A percentile compares a stretch with the other conserved stretches of the same genome.
These are phyloP conservation scores for Apiotrichum porosum DNA, from an alignment of 1,284 basidiomycete genomes.

Conservation along the genomic window DNA sequence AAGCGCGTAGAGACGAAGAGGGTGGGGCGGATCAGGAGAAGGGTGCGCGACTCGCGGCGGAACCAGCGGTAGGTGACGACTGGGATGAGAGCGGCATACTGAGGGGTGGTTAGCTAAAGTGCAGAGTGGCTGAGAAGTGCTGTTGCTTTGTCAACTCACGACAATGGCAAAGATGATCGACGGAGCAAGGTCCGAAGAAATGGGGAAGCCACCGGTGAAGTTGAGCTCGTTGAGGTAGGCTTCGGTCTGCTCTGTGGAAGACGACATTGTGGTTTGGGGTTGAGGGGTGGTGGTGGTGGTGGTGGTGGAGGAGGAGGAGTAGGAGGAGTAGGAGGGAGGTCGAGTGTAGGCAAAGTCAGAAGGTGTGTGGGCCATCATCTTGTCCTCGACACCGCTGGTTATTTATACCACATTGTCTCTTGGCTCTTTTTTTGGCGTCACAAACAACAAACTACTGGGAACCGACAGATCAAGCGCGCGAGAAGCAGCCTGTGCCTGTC, in stretches of 20 bases:
- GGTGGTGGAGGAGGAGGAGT: not conserved
- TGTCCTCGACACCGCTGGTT: too few relatives aligned
- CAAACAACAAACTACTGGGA: too few relatives aligned
- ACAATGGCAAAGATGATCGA: conserved; percentile 30
- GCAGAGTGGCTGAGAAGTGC: not conserved
- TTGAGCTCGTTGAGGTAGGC: conserved; percentile 19
- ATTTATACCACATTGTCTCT: too few relatives aligned
- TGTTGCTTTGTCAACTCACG: conserved; percentile 22
- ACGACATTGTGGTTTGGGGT: too few relatives aligned
- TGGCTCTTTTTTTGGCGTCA: too few relatives aligned
- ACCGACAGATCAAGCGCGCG: too few relatives aligned
- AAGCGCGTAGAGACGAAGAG: conserved; percentile 26
- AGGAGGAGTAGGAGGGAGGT: not conserved
- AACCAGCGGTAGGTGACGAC: conserved; percentile 22
- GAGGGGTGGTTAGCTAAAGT: not conserved
- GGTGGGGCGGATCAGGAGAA: conserved; percentile 26
- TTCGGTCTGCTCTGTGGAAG: not conserved
- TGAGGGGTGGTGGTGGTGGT: too few relatives aligned
- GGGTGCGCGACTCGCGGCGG: conserved; percentile 11
- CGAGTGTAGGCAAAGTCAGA: too few relatives aligned
- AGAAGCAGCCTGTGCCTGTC: too few relatives aligned
- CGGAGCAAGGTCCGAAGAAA: conserved; percentile 28
- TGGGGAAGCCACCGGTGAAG: conserved; percentile 33
- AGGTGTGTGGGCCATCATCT: not conserved
- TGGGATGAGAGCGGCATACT: conserved; percentile 25